Percentiles rank a stretch among this genome's conserved stretches.
These are phyloP conservation scores for Boletus pseudo-olivaceus DNA, from an alignment of 768 basidiomycete species.

Conservation along the genomic window DNA sequence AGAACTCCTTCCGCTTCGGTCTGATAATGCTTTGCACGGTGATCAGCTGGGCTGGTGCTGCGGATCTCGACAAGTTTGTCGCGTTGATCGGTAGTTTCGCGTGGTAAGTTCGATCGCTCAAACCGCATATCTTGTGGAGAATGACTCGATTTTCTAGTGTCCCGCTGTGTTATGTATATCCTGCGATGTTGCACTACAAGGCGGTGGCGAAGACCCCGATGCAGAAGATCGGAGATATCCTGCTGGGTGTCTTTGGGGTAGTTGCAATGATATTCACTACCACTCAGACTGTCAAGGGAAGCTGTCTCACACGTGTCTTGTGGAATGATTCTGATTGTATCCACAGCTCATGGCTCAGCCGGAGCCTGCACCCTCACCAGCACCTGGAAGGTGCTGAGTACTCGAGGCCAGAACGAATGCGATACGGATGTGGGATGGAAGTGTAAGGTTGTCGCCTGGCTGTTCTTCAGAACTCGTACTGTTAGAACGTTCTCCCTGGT, in stretches of 20 bases:
- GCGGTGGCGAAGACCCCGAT: constrained; percentile 71
- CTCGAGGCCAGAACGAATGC: background rate
- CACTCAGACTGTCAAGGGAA: constrained; percentile 67
- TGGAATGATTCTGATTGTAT: constrained; percentile 8
- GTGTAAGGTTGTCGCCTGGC: background rate
- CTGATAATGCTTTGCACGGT: constrained; percentile 78
- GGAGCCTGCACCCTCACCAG: constrained; percentile 33
- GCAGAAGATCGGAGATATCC: constrained; percentile 65
- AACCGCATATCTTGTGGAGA: constrained; percentile 1
- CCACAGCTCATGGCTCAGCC: constrained; percentile 61
- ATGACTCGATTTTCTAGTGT: constrained; percentile 48
- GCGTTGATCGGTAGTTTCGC: constrained; percentile 91
- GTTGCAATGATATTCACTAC: constrained; percentile 76
- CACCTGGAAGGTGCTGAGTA: constrained; percentile 33
- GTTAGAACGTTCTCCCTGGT: constrained; percentile 8
- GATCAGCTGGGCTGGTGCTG: constrained; percentile 78
- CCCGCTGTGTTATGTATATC: constrained; percentile 92
- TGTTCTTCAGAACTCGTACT: constrained; percentile 12
- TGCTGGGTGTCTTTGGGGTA: constrained; percentile 73
- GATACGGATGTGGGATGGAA: background rate
- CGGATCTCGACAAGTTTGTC: constrained; percentile 94
- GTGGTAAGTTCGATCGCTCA: constrained; percentile 53
- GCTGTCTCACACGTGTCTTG: background rate
- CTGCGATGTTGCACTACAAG: constrained; percentile 88
- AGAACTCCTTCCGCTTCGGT: constrained; percentile 83